Evolutionary conservation across 2,329 filamentous ascomycete species (phyloP).

Genomic region (Didymella exigua): DNA sequence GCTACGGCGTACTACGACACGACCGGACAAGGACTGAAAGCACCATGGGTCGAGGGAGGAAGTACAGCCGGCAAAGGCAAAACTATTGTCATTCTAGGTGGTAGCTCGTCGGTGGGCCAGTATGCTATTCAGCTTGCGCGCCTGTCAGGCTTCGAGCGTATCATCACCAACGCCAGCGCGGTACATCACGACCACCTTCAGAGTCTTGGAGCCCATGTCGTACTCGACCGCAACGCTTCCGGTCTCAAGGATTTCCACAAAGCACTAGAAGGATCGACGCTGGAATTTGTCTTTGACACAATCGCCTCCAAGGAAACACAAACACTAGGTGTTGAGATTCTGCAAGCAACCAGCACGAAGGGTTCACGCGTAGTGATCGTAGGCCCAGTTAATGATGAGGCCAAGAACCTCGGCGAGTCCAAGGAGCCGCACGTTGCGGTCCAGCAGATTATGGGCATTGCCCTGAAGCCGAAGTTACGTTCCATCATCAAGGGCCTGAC

Average conservation of each 20-base stretch:
- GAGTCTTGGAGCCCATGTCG: slow-evolving; percentile 39
- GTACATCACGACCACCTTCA: slow-evolving; percentile 42
- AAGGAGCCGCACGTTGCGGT: slow-evolving; percentile 8
- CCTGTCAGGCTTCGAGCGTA: slow-evolving; percentile 42
- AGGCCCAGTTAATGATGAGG: not conserved
- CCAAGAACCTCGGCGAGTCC: slow-evolving; percentile 4
- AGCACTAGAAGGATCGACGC: slow-evolving; percentile 1
- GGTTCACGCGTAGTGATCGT: not conserved
- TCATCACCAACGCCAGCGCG: slow-evolving; percentile 42
- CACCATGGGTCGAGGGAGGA: slow-evolving; percentile 23
- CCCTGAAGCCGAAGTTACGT: slow-evolving; percentile 5
- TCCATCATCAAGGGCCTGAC: slow-evolving; percentile 12
- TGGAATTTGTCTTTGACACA: slow-evolving; percentile 18
- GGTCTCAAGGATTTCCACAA: slow-evolving; percentile 3
- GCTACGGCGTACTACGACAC: slow-evolving; percentile 14
- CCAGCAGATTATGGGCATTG: slow-evolving; percentile 11
- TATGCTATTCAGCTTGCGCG: slow-evolving; percentile 47
- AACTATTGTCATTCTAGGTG: slow-evolving; percentile 48
- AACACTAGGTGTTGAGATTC: slow-evolving; percentile 5
- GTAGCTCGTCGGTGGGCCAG: slow-evolving; percentile 45
- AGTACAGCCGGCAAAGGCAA: slow-evolving; percentile 17
- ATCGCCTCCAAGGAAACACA: slow-evolving; percentile 10
- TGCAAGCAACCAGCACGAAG: slow-evolving; percentile 7
- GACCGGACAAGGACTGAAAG: slow-evolving; percentile 11
- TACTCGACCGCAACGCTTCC: slow-evolving; percentile 11